phyloP scores from a whole-genome alignment of 345 rosid species.

The Euclidium syriacum region DNA sequence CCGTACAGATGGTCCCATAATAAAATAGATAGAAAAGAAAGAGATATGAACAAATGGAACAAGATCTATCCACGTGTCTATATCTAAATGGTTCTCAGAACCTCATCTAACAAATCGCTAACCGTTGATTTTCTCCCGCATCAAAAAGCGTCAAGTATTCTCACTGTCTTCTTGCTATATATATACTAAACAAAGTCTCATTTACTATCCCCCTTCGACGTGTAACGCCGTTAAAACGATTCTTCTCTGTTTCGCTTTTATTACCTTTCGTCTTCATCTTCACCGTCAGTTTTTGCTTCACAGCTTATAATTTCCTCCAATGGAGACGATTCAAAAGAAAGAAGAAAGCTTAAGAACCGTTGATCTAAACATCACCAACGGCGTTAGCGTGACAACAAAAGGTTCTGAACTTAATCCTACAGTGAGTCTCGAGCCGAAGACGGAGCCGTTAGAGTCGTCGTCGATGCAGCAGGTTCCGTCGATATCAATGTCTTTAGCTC shows the following conservation, averaged over 20 bases:
- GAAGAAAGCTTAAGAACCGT: slow-evolving; percentile 25
- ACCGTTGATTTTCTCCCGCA: slow-evolving; percentile 24
- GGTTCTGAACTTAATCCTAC: neutral
- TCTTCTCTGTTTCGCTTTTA: neutral
- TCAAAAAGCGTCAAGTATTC: slow-evolving; percentile 1
- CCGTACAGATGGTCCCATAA: slow-evolving; percentile 18
- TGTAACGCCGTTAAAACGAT: slow-evolving; percentile 30
- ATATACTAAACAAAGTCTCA: neutral
- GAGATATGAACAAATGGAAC: neutral
- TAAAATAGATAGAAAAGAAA: neutral
- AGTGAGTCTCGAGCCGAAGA: slow-evolving; percentile 24
- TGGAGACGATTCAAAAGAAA: slow-evolving; percentile 36
- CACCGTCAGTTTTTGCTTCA: slow-evolving; percentile 14
- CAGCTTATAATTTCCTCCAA: slow-evolving; percentile 2
- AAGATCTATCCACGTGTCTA: slow-evolving; percentile 14
- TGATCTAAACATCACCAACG: slow-evolving; percentile 37
- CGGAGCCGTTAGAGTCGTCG: slow-evolving; percentile 40
- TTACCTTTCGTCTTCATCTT: neutral
- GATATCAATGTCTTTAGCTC: slow-evolving; percentile 26
- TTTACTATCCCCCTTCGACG: slow-evolving; percentile 11
- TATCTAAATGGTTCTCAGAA: neutral
- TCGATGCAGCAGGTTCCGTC: slow-evolving; percentile 31
- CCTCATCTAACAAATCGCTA: neutral
- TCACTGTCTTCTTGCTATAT: neutral
- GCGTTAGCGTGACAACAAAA: slow-evolving; percentile 5